Base-by-base conservation (phyloP, 2,329 filamentous ascomycete genomes). In the Calycina herbarum region DNA sequence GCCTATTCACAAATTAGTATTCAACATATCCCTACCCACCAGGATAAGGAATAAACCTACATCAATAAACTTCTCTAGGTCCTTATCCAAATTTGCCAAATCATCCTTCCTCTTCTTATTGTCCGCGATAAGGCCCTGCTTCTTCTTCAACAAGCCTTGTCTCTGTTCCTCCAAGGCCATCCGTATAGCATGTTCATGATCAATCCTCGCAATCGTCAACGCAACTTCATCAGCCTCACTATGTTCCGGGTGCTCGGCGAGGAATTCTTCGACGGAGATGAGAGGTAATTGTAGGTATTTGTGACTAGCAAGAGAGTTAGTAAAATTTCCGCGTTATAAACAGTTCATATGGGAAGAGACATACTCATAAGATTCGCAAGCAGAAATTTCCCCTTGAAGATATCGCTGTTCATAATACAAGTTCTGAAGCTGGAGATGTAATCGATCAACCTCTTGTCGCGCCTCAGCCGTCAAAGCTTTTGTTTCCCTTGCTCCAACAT, bases 41-140 rank as follows among this genome's bases (percentile, higher is more conserved):
- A 58, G 13, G 10, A 38, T 35, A 24, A 24, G 11, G 3, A 31
- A 17, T 35, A 27, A 40, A 80, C 89, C 75, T 75, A 92, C 91
- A 78, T 96, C 93, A 73, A 97, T 94, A 75, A 97, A 97, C 74
- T 92, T 94, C 79, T 98, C 95, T 65, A 98, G 81, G 77, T 97
- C 93, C 74, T 91, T 90, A 73, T 99, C 95, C 67, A 99, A 81
- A 74, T 91, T 97, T 24, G 91, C 93, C 59, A 99, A 81, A 74
- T 98, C 93, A 64, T 97, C 94, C 77, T 96, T 97, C 71, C 94
- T 86, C 79, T 93, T 93, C 80, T 96, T 96, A 77, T 97, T 97
- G 76, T 90, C 88, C 40, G 86, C 85, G 68, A 89, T 87, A 67
- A 92, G 78, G 2, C 82, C 85, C 73, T 90, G 87, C 74, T 91